Percentiles rank a stretch among this genome's conserved stretches.
These are phyloP conservation scores for Amyloporia xantha DNA, from an alignment of 768 basidiomycete species.

Conservation along the genomic window DNA sequence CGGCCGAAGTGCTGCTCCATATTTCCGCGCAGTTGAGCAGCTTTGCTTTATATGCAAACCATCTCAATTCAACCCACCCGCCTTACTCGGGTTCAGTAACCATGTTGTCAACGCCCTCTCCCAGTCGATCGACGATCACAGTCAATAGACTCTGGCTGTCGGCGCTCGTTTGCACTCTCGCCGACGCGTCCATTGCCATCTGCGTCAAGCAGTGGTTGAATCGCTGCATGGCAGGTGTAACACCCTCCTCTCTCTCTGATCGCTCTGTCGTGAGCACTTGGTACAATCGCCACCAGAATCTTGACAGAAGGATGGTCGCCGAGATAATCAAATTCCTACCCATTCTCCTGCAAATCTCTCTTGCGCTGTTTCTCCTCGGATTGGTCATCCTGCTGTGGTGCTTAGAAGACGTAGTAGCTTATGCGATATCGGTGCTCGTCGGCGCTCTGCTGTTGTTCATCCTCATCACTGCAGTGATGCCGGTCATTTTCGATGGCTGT, in stretches of 20 bases:
- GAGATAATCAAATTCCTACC: constrained; percentile 12
- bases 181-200: constrained; percentile 18
- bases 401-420: constrained; percentile 10
- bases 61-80: too few relatives aligned
- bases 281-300: constrained; percentile 17
- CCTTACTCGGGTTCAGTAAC: too few relatives aligned
- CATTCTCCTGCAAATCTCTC: constrained; percentile 12
- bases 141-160: constrained; percentile 21
- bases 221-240: constrained; percentile 13
- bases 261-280: constrained; percentile 16
- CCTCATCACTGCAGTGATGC: constrained; percentile 2
- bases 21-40: too few relatives aligned
- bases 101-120: too few relatives aligned
- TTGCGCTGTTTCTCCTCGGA: constrained; percentile 17
- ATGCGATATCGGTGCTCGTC: constrained; percentile 1
- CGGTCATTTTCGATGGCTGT: constrained; percentile 7
- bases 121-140: constrained; percentile 6
- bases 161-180: constrained; percentile 20
- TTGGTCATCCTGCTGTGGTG: constrained; percentile 18
- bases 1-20: too few relatives aligned
- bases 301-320: constrained; percentile 14
- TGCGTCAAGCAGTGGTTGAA: constrained; percentile 24
- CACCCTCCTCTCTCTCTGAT: constrained; percentile 15
- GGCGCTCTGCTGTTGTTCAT: constrained; percentile 2
- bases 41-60: too few relatives aligned